phyloP scores from a whole-genome alignment of 1,284 basidiomycete genomes.

The Pterulicium gracile region DNA sequence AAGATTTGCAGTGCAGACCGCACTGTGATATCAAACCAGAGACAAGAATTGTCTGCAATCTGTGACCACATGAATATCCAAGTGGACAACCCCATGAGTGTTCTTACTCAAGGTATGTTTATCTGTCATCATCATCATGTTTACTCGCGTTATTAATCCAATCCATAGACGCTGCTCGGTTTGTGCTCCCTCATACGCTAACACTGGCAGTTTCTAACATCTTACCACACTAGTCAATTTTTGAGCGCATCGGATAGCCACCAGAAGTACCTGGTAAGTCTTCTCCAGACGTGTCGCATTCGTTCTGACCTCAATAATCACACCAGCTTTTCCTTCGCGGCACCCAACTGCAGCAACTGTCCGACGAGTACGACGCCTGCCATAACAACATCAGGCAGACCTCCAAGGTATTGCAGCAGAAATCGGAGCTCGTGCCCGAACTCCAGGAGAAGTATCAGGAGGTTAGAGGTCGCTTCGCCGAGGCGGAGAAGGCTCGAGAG shows the following conservation, averaged over 20 bases:
- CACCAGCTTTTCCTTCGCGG: constrained; percentile 87
- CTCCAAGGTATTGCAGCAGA: constrained; percentile 49
- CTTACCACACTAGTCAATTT: constrained; percentile 58
- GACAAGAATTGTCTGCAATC: constrained; percentile 79
- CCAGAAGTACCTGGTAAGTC: constrained; percentile 83
- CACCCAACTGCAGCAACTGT: constrained; percentile 84
- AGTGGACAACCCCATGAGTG: constrained; percentile 94
- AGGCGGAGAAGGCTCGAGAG: constrained; percentile 64
- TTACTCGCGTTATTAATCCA: constrained; percentile 1
- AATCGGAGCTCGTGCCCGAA: constrained; percentile 67
- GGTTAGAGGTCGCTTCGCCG: constrained; percentile 52
- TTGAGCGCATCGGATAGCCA: constrained; percentile 71
- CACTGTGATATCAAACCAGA: constrained; percentile 66
- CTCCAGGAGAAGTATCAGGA: constrained; percentile 51
- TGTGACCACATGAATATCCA: constrained; percentile 94
- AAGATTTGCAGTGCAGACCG: constrained; percentile 74
- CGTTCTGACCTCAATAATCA: too few relatives aligned
- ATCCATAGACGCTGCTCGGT: constrained; percentile 26
- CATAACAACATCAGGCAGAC: constrained; percentile 63
- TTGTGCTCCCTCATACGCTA: neutral
- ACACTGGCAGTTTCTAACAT: neutral
- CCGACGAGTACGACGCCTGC: constrained; percentile 77
- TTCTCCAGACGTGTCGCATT: neutral
- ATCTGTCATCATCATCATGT: neutral
- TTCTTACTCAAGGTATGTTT: constrained; percentile 74